phyloP scores from a whole-genome alignment of 2,329 filamentous ascomycete genomes.

The Gliomastix tumulicola region DNA sequence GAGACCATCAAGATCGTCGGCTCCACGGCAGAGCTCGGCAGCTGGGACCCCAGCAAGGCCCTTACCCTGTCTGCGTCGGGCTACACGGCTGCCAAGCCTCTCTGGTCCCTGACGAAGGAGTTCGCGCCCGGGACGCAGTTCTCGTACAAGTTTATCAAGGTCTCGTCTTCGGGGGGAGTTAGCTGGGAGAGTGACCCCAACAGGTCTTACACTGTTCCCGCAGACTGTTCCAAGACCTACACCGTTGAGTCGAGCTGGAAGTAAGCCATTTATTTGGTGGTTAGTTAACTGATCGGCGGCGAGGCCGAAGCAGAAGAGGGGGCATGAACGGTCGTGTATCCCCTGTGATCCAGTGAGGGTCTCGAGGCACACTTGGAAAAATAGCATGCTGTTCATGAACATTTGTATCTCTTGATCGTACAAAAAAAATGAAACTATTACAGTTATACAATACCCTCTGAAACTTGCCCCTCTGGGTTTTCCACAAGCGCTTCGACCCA shows the following conservation, averaged over 20 bases:
- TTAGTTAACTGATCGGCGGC: too few relatives aligned
- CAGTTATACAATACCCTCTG: too few relatives aligned
- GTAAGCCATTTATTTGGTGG: too few relatives aligned
- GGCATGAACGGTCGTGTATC: too few relatives aligned
- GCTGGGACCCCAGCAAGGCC: constrained; percentile 34
- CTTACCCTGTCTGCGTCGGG: constrained; percentile 40
- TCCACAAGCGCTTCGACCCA: too few relatives aligned
- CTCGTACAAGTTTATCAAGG: constrained; percentile 53
- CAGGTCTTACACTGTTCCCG: constrained; percentile 19
- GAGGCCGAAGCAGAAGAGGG: too few relatives aligned
- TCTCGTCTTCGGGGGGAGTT: constrained; percentile 36
- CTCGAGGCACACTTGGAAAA: too few relatives aligned
- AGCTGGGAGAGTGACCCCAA: constrained; percentile 50
- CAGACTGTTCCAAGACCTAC: constrained; percentile 3
- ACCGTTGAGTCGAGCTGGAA: constrained; percentile 4
- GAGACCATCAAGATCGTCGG: constrained; percentile 41
- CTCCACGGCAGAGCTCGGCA: constrained; percentile 37
- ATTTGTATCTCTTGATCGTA: too few relatives aligned
- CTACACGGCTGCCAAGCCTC: constrained; percentile 43
- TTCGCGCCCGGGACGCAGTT: constrained; percentile 43
- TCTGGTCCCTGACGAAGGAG: constrained; percentile 46
- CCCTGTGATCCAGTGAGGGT: too few relatives aligned
- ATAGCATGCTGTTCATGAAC: too few relatives aligned
- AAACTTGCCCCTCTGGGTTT: too few relatives aligned
- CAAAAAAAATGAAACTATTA: too few relatives aligned